Percentiles rank a stretch among this genome's conserved stretches.
Evolutionary conservation across 345 rosid species (phyloP).

Genomic region (Ceriops zippeliana): DNA sequence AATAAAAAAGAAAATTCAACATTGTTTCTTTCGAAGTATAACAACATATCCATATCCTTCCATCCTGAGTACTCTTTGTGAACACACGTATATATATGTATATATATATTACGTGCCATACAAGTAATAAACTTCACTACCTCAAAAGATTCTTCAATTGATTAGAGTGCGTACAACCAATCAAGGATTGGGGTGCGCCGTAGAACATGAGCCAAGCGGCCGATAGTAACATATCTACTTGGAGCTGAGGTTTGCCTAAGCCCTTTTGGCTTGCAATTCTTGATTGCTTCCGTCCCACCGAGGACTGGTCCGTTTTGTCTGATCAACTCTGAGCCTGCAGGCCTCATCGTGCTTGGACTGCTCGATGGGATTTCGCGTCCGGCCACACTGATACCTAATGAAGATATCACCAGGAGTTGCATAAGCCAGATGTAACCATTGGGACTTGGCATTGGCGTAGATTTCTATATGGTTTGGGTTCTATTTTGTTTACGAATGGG

Average conservation of each 20-base stretch:
- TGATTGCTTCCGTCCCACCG: constrained; percentile 36
- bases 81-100: too few relatives aligned
- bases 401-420: constrained; percentile 18
- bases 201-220: constrained; percentile 56
- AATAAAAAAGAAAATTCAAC: too few relatives aligned
- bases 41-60: constrained; percentile 7
- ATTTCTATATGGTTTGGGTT: neutral
- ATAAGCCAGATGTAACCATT: constrained; percentile 5
- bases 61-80: neutral
- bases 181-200: constrained; percentile 6
- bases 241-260: constrained; percentile 70
- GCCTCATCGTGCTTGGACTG: constrained; percentile 64
- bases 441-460: too few relatives aligned
- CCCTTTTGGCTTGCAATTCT: constrained; percentile 83
- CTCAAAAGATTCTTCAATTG: too few relatives aligned
- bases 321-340: constrained; percentile 30
- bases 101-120: too few relatives aligned
- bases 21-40: too few relatives aligned
- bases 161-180: neutral
- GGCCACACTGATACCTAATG: constrained; percentile 8
- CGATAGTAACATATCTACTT: constrained; percentile 68
- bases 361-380: constrained; percentile 50
- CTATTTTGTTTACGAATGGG: neutral
- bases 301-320: constrained; percentile 24
- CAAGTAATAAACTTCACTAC: too few relatives aligned